phyloP scores from a whole-genome alignment of 1,139 yeast species.

The Debaryomyces singareniensis region DNA sequence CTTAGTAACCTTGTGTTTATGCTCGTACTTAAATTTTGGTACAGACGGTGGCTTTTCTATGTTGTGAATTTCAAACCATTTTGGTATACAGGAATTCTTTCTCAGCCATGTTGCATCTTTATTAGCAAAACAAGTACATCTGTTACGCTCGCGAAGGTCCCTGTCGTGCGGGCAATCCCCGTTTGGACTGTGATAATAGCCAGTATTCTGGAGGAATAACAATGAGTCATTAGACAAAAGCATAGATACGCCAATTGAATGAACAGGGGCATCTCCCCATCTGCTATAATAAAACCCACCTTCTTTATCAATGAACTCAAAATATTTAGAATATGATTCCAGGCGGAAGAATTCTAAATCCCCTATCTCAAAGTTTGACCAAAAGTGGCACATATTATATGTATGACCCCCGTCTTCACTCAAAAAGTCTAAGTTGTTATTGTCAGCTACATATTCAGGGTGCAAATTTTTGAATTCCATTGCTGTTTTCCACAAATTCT shows the following conservation, averaged over 20 bases:
- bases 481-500: conserved; percentile 16
- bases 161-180: conserved; percentile 16
- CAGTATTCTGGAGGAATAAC: conserved; percentile 15
- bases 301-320: conserved; percentile 12
- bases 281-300: conserved; percentile 21
- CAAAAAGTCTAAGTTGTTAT: conserved; percentile 8
- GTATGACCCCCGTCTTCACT: conserved; percentile 11
- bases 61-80: conserved; percentile 15
- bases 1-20: conserved; percentile 9
- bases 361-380: conserved; percentile 21
- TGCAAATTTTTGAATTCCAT: conserved; percentile 14
- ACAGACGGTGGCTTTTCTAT: conserved; percentile 9
- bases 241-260: conserved; percentile 15
- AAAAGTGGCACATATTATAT: conserved; percentile 20
- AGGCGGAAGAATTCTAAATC: conserved; percentile 13
- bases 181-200: conserved; percentile 18
- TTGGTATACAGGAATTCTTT: conserved; percentile 13
- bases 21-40: conserved; percentile 9
- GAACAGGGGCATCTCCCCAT: conserved; percentile 25
- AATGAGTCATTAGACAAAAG: conserved; percentile 11
- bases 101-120: conserved; percentile 13
- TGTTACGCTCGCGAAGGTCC: conserved; percentile 6
- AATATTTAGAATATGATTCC: conserved; percentile 11
- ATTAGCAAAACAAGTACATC: conserved; percentile 18
- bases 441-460: conserved; percentile 7